Evolutionary conservation across 768 basidiomycete species (phyloP).

Genomic region (Pleurotus giganteus): DNA sequence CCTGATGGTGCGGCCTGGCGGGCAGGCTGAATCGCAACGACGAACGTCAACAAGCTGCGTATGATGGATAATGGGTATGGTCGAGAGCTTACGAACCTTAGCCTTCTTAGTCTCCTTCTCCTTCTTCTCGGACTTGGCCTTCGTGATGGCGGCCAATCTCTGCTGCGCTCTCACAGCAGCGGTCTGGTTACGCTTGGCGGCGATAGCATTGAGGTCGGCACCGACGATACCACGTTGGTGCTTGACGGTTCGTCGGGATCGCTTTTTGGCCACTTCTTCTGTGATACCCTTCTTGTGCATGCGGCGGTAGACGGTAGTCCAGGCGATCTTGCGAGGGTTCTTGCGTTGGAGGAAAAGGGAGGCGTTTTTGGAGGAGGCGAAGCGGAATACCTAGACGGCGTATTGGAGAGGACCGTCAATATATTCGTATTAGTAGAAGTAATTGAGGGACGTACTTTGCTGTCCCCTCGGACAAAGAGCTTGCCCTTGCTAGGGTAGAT

Average conservation of each 20-base stretch:
- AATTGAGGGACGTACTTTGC: conserved; percentile 64
- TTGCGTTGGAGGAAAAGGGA: conserved; percentile 99
- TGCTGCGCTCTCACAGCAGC: conserved; percentile 78
- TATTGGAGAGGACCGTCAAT: too few species aligned
- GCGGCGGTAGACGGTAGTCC: conserved; percentile 91
- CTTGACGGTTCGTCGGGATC: conserved; percentile 94
- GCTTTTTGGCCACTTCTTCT: conserved; percentile 99
- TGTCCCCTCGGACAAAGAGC: conserved; percentile 93
- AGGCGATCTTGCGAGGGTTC: conserved; percentile 99
- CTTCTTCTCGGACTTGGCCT: conserved; percentile 97
- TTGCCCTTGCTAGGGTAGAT: conserved; percentile 99
- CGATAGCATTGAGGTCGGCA: conserved; percentile 88
- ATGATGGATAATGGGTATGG: conserved; percentile 2
- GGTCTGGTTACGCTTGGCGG: conserved; percentile 91
- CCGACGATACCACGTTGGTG: conserved; percentile 98
- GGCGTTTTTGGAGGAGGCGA: conserved; percentile 87
- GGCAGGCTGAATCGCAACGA: conserved; percentile 46
- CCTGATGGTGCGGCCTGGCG: conserved; percentile 53
- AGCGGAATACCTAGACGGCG: conserved; percentile 89
- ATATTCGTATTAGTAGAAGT: too few species aligned
- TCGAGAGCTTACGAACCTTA: conserved; percentile 49
- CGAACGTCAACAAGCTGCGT: too few species aligned
- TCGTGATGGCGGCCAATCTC: conserved; percentile 82
- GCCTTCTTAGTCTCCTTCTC: conserved; percentile 91
- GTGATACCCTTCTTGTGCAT: conserved; percentile 99